phyloP scores from a whole-genome alignment of 106 monocot genomes.

The Dendrobium officinale region DNA sequence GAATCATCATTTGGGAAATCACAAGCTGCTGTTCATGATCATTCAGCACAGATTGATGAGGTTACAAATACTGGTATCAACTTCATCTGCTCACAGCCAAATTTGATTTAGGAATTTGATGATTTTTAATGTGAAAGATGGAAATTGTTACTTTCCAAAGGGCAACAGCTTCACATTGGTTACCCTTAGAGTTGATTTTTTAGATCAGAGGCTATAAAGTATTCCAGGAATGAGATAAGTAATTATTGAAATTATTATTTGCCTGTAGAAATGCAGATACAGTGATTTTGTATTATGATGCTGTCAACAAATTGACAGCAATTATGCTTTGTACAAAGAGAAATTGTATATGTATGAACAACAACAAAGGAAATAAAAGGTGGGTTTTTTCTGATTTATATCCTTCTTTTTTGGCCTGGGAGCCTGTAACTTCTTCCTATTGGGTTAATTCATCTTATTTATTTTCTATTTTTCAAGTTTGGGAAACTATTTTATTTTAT shows the following conservation, averaged over 20 bases:
- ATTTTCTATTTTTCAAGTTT: no score
- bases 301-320: background rate
- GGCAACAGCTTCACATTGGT: background rate
- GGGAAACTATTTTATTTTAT: no score
- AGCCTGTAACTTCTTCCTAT: no score
- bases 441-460: no score
- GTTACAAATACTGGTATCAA: slow-evolving; percentile 4
- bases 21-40: background rate
- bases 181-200: no score
- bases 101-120: slow-evolving; percentile 76
- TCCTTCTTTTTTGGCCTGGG: no score
- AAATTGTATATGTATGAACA: background rate
- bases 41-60: slow-evolving; percentile 2
- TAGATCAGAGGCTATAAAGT: background rate
- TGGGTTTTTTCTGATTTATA: no score
- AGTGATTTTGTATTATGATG: background rate
- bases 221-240: background rate
- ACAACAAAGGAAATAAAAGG: background rate
- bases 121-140: background rate
- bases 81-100: slow-evolving; percentile 33
- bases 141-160: background rate
- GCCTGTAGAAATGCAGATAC: background rate
- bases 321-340: background rate
- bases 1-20: background rate
- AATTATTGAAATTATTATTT: background rate